Conservation (phyloP, 2,329 filamentous ascomycete genomes). For the Alternaria longipes region DNA sequence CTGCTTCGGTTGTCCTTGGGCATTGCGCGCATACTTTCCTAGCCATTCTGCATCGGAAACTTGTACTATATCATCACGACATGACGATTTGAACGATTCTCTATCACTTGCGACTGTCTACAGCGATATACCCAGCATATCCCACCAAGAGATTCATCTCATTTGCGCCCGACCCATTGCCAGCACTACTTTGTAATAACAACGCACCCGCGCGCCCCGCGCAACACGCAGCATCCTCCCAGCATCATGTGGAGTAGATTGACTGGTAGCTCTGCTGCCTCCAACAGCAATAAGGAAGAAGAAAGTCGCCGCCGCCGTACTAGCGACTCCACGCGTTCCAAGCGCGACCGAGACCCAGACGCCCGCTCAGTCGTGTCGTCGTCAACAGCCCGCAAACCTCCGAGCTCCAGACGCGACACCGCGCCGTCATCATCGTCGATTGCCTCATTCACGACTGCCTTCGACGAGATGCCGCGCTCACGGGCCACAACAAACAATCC, state of each 20-base stretch:
- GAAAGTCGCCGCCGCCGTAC: constrained; percentile 35
- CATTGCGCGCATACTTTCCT: constrained; percentile 28
- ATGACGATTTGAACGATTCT: constrained; percentile 30
- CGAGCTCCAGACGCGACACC: constrained; percentile 40
- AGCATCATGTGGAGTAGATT: constrained; percentile 51
- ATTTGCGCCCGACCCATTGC: constrained; percentile 35
- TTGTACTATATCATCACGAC: constrained; percentile 27
- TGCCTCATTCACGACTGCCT: constrained; percentile 53
- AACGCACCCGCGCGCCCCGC: constrained; percentile 21
- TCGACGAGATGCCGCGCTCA: constrained; percentile 41
- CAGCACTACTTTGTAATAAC: constrained; percentile 27
- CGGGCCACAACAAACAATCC: constrained; percentile 20
- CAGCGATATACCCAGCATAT: constrained; percentile 39
- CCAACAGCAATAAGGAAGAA: constrained; percentile 39
- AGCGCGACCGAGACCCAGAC: constrained; percentile 43
- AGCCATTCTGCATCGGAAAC: constrained; percentile 22
- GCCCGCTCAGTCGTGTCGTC: constrained; percentile 49
- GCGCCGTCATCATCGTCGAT: constrained; percentile 48
- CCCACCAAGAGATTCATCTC: constrained; percentile 18
- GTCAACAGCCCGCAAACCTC: constrained; percentile 45
- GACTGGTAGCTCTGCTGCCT: constrained; percentile 45
- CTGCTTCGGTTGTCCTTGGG: constrained; percentile 22
- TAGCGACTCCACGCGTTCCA: constrained; percentile 40
- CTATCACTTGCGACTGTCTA: constrained; percentile 28
- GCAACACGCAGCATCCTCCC: constrained; percentile 19